Conservation (phyloP, 2,329 filamentous ascomycete genomes). For the Xylaria sp. region DNA sequence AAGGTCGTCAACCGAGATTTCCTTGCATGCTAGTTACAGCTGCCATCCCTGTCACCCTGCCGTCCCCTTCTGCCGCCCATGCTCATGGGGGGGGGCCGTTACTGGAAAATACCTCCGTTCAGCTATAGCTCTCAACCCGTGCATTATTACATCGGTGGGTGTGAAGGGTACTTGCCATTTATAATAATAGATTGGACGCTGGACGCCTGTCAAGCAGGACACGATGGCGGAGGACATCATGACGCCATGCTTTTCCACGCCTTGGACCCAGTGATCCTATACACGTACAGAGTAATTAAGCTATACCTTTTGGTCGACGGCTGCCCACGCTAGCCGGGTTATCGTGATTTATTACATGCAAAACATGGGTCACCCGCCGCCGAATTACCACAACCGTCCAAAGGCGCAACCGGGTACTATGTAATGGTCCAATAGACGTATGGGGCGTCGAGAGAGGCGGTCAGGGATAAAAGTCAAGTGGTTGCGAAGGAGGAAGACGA, state of each 20-base stretch:
- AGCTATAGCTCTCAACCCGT: not conserved
- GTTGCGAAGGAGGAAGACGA: conserved; percentile 4
- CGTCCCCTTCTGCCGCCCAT: not conserved
- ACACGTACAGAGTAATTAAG: too few species aligned
- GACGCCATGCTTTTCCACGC: not conserved
- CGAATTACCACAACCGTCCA: conserved; percentile 17
- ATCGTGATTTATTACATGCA: conserved; percentile 17
- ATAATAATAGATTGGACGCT: not conserved
- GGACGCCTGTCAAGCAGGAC: too few species aligned
- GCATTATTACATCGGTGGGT: not conserved
- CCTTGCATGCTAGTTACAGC: conserved; percentile 19
- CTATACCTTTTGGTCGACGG: not conserved
- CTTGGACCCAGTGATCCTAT: conserved; percentile 1
- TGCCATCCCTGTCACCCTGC: conserved; percentile 21
- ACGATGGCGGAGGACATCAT: not conserved
- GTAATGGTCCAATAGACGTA: conserved; percentile 18
- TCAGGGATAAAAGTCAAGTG: conserved; percentile 15
- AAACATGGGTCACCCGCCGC: conserved; percentile 10
- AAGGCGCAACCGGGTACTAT: conserved; percentile 9
- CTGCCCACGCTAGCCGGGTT: conserved; percentile 10
- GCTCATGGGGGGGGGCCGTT: not conserved
- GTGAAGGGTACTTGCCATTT: too few species aligned
- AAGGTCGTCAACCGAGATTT: conserved; percentile 31
- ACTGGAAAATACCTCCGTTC: conserved; percentile 7
- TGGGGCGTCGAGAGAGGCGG: conserved; percentile 17